Conservation (phyloP, 768 basidiomycete species). For the Boletus pseudopeckii region DNA sequence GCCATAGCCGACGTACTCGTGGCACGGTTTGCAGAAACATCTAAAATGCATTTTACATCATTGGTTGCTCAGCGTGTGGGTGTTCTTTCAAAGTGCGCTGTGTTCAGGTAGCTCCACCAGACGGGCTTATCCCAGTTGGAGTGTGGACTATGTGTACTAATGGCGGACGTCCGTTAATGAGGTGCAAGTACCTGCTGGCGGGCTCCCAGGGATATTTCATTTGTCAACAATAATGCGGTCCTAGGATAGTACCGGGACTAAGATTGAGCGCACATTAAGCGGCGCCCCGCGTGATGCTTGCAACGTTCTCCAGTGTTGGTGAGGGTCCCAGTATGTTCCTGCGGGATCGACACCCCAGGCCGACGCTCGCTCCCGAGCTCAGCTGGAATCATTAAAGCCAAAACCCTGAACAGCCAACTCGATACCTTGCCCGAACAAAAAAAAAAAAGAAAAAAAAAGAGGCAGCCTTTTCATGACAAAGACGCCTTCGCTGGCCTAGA, state of each 20-base stretch:
- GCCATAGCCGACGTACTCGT: conserved; percentile 9
- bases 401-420: not conserved
- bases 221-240: not conserved
- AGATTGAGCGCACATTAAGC: conserved; percentile 6
- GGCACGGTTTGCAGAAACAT: conserved; percentile 4
- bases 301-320: too few species aligned
- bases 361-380: not conserved
- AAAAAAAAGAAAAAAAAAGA: too few species aligned
- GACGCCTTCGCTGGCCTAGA: not conserved
- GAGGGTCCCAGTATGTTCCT: not conserved
- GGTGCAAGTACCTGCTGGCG: not conserved
- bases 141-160: not conserved
- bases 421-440: not conserved
- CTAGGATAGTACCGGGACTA: conserved; percentile 1
- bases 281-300: not conserved
- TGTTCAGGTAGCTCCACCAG: not conserved
- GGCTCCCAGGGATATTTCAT: conserved; percentile 3
- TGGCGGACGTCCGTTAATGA: not conserved
- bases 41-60: conserved; percentile 4
- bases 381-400: not conserved
- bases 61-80: not conserved
- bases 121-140: not conserved
- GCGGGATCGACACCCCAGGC: conserved; percentile 2
- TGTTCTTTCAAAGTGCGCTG: not conserved
- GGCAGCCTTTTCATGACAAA: not conserved